Base-by-base conservation (phyloP, 805 yeast species). In the Candida glaebosa region DNA sequence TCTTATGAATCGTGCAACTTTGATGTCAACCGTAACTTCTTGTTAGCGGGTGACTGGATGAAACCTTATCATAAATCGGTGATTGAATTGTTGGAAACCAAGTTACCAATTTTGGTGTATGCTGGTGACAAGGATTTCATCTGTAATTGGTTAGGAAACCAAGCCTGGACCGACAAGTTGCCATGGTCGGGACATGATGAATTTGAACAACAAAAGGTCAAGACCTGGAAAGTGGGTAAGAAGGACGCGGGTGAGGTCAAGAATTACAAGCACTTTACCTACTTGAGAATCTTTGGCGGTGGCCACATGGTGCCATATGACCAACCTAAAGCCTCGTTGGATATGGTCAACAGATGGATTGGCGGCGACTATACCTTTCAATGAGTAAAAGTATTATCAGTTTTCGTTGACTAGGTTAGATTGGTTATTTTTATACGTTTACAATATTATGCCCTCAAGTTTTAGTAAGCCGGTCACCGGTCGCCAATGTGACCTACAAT, bases 271-370 rank as follows among this genome's bases (percentile, higher is more conserved):
- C 75, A 79, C 48, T 79, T 90, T 52, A 85, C 96, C 4, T 90
- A 83, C 71, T 73, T 87, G 65, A 78, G 96, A 63, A 80, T 89
- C 6, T 89, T 73, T 56, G 93, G 79, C 45, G 97, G 91, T 41
- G 97, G 97, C 18, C 97, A 90, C 67, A 89, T 90, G 96, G 96
- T 87, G 48, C 96, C 97, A 17, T 84, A 71, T 56, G 89, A 90
- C 64, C 93, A 85, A 69, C 95, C 96, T 25, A 81, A 78, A 55
- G 73, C 74, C 54, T 70, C 95, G 3, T 71, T 84, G 47, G 89
- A 79, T 42, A 82, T 90, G 89, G 78, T 90, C 49, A 85, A 87
- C 71, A 76, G 85, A 61, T 90, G 96, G 96, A 65, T 87, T 39
- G 50, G 66, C 35, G 95, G 91, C 34, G 83, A 84, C 59, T 76